Percentiles rank a stretch among this genome's conserved stretches.
phyloP scores from a whole-genome alignment of 129 eudicot genomes.

The Deinandra increscens region DNA sequence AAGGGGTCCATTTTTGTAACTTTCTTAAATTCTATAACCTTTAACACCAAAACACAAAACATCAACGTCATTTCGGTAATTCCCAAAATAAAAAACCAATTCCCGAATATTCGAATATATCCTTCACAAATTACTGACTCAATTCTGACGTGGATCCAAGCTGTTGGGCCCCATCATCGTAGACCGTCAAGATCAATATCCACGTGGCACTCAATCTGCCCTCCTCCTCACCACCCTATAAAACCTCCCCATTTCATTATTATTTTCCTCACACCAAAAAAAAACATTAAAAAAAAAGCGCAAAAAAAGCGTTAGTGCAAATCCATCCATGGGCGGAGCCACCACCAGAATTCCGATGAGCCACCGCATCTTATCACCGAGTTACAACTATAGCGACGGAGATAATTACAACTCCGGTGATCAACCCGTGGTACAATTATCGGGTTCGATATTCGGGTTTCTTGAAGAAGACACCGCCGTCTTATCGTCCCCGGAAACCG shows the following conservation, averaged over 20 bases:
- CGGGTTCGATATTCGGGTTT: conserved; percentile 70
- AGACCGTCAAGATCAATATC: conserved; percentile 32
- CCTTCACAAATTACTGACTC: conserved; percentile 37
- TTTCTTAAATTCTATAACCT: too few relatives aligned
- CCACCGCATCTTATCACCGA: conserved; percentile 56
- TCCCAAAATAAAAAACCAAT: not conserved
- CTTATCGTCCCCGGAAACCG: conserved; percentile 35
- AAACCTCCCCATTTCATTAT: conserved; percentile 26
- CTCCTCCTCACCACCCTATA: conserved; percentile 16
- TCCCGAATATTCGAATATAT: conserved; percentile 71
- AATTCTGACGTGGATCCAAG: conserved; percentile 69
- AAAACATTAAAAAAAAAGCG: not conserved
- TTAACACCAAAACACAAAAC: not conserved
- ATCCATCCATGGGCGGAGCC: conserved; percentile 33
- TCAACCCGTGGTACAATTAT: conserved; percentile 39
- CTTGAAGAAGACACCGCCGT: conserved; percentile 46
- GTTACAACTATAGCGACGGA: conserved; percentile 19
- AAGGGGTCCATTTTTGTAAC: too few relatives aligned
- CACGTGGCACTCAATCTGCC: conserved; percentile 31
- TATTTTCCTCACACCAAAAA: conserved; percentile 11
- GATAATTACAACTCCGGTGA: conserved; percentile 33
- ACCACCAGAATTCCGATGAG: conserved; percentile 55
- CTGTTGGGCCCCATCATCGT: conserved; percentile 39
- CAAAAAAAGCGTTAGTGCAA: not conserved
- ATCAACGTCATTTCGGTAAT: conserved; percentile 2